Conservation (phyloP, 2,329 filamentous ascomycete genomes). For the Trichothecium sympodiale region DNA sequence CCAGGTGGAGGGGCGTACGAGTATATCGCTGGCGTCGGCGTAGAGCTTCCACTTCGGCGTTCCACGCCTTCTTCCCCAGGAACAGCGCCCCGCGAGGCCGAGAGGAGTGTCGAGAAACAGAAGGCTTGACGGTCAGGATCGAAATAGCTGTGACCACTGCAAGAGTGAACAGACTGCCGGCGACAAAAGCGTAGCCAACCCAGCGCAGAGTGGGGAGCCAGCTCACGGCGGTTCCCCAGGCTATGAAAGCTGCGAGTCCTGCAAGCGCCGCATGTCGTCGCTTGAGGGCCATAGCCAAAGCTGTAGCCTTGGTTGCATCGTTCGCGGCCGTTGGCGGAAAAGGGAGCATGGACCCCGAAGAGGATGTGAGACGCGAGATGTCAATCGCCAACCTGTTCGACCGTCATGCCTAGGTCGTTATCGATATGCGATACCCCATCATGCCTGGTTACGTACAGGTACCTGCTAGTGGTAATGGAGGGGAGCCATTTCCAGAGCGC, state of each 20-base stretch:
- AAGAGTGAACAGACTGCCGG: slow-evolving; percentile 50
- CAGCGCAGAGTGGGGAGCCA: slow-evolving; percentile 78
- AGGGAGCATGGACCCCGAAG: no score
- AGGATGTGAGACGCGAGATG: no score
- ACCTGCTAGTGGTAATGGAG: no score
- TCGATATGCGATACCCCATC: not conserved
- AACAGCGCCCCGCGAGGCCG: slow-evolving; percentile 45
- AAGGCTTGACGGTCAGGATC: slow-evolving; percentile 24
- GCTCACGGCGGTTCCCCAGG: slow-evolving; percentile 77
- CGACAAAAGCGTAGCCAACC: slow-evolving; percentile 71
- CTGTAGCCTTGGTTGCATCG: slow-evolving; percentile 20
- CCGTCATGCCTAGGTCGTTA: not conserved
- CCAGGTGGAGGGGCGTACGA: slow-evolving; percentile 59
- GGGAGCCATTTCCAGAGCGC: no score
- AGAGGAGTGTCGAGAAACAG: slow-evolving; percentile 46
- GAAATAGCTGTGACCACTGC: slow-evolving; percentile 46
- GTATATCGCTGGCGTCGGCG: slow-evolving; percentile 56
- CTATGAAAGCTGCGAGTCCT: slow-evolving; percentile 61
- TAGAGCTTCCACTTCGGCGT: slow-evolving; percentile 55
- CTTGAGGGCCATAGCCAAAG: slow-evolving; percentile 54
- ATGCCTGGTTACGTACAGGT: no score
- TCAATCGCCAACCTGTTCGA: no score
- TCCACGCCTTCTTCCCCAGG: slow-evolving; percentile 53
- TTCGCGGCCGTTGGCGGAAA: not conserved
- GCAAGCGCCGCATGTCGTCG: slow-evolving; percentile 61